phyloP scores from a whole-genome alignment of 2,329 filamentous ascomycete species.

The Thelonectria discophora region DNA sequence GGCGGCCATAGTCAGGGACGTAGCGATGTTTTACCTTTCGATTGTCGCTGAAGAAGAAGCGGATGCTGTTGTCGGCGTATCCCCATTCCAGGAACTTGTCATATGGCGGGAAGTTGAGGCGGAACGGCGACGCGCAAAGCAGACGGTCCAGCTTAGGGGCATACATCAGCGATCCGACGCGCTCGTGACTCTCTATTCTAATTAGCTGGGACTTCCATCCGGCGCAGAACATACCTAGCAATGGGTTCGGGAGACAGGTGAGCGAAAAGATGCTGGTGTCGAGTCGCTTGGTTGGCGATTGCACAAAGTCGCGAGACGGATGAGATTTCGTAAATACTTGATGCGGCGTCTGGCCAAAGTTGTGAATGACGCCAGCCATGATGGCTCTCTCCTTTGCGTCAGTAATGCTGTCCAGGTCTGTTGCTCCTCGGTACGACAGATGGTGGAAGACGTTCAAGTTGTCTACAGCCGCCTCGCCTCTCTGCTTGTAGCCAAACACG shows the following conservation, averaged over 20 bases:
- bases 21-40: conserved; percentile 65
- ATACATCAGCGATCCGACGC: conserved; percentile 81
- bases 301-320: conserved; percentile 74
- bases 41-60: conserved; percentile 87
- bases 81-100: conserved; percentile 97
- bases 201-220: background rate
- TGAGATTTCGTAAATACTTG: conserved; percentile 90
- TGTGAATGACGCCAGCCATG: conserved; percentile 96
- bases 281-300: conserved; percentile 72
- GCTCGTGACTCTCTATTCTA: conserved; percentile 71
- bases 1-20: conserved; percentile 10
- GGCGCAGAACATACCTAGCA: conserved; percentile 64
- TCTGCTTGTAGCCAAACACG: conserved; percentile 93
- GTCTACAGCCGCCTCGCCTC: conserved; percentile 90
- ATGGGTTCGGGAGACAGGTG: conserved; percentile 78
- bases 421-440: conserved; percentile 92
- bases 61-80: conserved; percentile 89
- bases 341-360: conserved; percentile 96
- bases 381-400: conserved; percentile 88
- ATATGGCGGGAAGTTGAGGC: conserved; percentile 88
- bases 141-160: conserved; percentile 83
- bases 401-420: conserved; percentile 88
- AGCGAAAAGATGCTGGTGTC: conserved; percentile 82
- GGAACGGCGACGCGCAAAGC: conserved; percentile 83
- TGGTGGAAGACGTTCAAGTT: conserved; percentile 96